Base-by-base conservation (phyloP, 164 flowering plant genomes). In the Aristolochia contorta region DNA sequence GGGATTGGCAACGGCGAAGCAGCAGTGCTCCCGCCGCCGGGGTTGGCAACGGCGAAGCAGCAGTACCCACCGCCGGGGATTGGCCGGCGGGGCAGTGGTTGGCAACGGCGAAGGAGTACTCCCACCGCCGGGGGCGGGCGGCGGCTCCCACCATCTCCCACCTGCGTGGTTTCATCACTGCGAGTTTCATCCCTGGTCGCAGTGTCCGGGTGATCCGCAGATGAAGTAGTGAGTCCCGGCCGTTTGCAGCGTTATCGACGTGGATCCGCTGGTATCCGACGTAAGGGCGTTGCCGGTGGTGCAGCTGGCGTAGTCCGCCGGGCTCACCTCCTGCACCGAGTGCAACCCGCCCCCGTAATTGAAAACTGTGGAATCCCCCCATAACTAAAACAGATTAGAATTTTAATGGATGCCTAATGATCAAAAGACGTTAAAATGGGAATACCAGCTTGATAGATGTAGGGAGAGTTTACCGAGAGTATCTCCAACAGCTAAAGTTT, bases 131-230 rank as follows among this genome's bases (percentile, higher is more conserved):
- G 3, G 33, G 16, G 57, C 41, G n/a, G 32, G 30, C 30, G 5
- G 69, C 43, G 1, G 52, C 68, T 37, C 12, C 56, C 1, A 80
- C 83, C 0, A 41, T n/a, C n/a, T n/a, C n/a, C n/a, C n/a, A n/a
- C n/a, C n/a, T n/a, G n/a, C n/a, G n/a, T n/a, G n/a, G n/a, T n/a
- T n/a, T n/a, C n/a, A n/a, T 67, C 22, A 79, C 78, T 4, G 81
- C 57, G 27, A 83, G 65, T 71, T 83, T 83, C 88, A 78, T 78
- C 88, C 88, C 10, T 59, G 37, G 20, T 47, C 16, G 32, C 85
- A 84, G 47, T 84, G 89, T 4, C 81, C 74, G 18, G 55, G 3
- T 0, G 59, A 60, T 6, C 75, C 77, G 30, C 85, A 84, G 32
- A 84, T 73, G 79, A 69, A 83, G 77, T 79, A 76, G 49, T 72